Percentiles rank a stretch among this genome's conserved stretches.
These are phyloP conservation scores for Chlamydomonas reinhardtii DNA, from an alignment of 163 green algal species.

Conservation along the genomic window DNA sequence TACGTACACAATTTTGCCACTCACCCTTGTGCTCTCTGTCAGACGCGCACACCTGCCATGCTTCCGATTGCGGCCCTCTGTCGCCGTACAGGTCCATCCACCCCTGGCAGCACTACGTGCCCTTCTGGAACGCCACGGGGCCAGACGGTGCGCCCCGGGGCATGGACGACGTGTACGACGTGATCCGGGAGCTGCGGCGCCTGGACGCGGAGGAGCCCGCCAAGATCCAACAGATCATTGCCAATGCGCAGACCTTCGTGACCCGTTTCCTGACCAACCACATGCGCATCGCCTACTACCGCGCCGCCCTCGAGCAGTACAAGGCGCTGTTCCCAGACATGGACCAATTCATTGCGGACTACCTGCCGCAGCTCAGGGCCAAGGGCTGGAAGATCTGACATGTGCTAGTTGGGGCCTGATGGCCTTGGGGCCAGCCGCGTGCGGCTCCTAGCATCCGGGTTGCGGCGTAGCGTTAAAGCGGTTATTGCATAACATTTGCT, in stretches of 20 bases:
- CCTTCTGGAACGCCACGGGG: constrained; percentile 27
- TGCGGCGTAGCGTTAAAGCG: too few species aligned
- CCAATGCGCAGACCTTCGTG: constrained; percentile 8
- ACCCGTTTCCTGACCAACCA: constrained; percentile 1
- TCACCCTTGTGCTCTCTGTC: too few species aligned
- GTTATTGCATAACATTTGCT: too few species aligned
- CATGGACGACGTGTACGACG: constrained; percentile 43
- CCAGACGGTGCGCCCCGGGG: not conserved
- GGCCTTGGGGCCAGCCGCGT: too few species aligned
- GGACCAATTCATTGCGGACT: constrained; percentile 1
- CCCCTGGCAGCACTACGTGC: constrained; percentile 19
- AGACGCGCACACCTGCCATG: too few species aligned
- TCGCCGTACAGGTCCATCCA: not conserved
- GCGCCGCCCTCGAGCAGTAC: not conserved
- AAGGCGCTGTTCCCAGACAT: constrained; percentile 20
- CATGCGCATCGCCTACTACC: constrained; percentile 13
- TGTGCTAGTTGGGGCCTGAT: too few species aligned
- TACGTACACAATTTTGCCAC: too few species aligned
- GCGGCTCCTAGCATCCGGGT: too few species aligned
- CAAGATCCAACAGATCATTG: constrained; percentile 9
- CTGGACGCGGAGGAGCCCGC: not conserved
- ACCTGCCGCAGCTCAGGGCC: not conserved
- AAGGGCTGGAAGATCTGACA: constrained; percentile 14
- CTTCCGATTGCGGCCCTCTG: too few species aligned
- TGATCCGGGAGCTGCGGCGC: constrained; percentile 1